A percentile compares a stretch with the other conserved stretches of the same genome.
These are phyloP conservation scores for Coemansia furcata DNA, from an alignment of 192 early-diverging fungal genomes.

Conservation along the genomic window DNA sequence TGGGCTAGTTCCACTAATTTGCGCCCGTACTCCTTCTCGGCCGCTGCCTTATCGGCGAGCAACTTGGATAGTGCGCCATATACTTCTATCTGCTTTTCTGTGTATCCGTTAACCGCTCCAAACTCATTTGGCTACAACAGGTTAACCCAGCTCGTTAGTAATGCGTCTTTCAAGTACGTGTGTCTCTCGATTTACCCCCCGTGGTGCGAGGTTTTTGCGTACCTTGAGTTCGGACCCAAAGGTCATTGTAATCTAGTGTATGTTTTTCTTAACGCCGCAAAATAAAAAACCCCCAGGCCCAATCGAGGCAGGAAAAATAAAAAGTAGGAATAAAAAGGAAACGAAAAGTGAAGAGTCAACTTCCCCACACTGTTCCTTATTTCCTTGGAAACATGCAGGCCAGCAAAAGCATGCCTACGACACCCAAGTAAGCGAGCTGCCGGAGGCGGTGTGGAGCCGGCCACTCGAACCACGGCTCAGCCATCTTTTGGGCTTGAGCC, in stretches of 20 bases:
- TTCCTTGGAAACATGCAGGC: neutral
- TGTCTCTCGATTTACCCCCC: no score
- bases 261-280: neutral
- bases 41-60: conserved; percentile 40
- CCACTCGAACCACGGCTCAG: neutral
- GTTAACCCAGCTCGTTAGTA: neutral
- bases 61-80: conserved; percentile 32
- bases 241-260: conserved; percentile 25
- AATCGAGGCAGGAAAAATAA: neutral
- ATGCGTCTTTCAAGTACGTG: neutral
- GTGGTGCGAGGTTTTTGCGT: neutral
- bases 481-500: neutral
- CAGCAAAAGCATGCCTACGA: neutral
- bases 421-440: neutral
- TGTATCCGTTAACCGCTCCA: conserved; percentile 45
- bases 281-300: neutral
- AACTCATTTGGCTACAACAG: conserved; percentile 46
- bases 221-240: conserved; percentile 53
- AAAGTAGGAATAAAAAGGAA: neutral
- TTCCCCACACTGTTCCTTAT: neutral
- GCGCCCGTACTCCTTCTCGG: conserved; percentile 44
- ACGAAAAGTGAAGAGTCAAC: neutral
- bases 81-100: conserved; percentile 42
- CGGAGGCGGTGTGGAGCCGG: neutral
- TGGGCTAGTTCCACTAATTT: conserved; percentile 34